Conservation (phyloP, 306 rosid species). For the Cucurbita ficifolia region DNA sequence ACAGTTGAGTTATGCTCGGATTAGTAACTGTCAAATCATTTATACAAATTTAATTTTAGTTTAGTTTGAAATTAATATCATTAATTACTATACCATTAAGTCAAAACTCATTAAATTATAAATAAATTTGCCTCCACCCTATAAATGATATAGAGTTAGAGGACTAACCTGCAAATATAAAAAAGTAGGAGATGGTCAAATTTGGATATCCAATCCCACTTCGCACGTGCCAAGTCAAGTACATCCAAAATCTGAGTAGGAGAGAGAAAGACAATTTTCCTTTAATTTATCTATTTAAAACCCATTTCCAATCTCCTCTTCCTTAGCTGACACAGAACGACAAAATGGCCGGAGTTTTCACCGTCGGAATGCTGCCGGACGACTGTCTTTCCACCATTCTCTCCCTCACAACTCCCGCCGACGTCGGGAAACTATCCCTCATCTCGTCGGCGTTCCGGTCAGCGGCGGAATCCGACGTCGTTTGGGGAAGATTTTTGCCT, state of each 20-base stretch:
- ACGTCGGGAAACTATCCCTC: constrained; percentile 23
- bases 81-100: neutral
- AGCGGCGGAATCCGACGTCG: constrained; percentile 24
- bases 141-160: neutral
- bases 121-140: too few relatives aligned
- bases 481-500: constrained; percentile 51
- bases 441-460: constrained; percentile 29
- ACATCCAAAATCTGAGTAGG: too few relatives aligned
- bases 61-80: too few relatives aligned
- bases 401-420: constrained; percentile 29
- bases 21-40: too few relatives aligned
- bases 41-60: too few relatives aligned
- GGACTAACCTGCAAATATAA: neutral
- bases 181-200: neutral
- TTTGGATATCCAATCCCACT: neutral
- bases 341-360: neutral
- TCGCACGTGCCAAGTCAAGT: too few relatives aligned
- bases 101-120: too few relatives aligned
- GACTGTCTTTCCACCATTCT: constrained; percentile 32
- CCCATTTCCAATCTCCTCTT: neutral
- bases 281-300: neutral
- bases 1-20: too few relatives aligned
- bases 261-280: neutral
- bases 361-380: constrained; percentile 22
- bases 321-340: neutral